Conservation (phyloP, 2,329 filamentous ascomycete genomes). For the Penicillium janthinellum region DNA sequence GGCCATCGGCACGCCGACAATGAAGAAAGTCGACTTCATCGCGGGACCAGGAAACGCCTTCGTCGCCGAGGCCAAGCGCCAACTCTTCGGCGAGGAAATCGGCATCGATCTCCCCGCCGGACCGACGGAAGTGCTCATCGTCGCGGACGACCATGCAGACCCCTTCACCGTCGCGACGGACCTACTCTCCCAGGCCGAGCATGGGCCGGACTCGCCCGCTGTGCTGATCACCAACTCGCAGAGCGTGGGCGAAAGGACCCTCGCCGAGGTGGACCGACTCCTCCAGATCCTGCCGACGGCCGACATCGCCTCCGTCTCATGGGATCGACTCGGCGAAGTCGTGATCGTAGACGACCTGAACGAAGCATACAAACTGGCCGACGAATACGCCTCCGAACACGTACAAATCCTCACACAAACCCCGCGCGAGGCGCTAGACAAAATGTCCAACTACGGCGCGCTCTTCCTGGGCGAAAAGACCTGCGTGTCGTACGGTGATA, state of each 20-base stretch:
- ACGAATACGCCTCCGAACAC: conserved; percentile 54
- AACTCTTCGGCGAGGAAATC: conserved; percentile 54
- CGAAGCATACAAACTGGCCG: conserved; percentile 49
- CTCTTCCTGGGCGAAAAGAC: conserved; percentile 56
- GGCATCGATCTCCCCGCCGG: conserved; percentile 59
- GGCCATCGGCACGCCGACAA: conserved; percentile 54
- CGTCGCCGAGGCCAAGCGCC: conserved; percentile 57
- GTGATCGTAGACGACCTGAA: conserved; percentile 47
- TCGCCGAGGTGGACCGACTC: conserved; percentile 41
- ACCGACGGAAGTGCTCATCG: conserved; percentile 56
- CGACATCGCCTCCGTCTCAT: conserved; percentile 47
- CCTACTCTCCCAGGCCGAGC: conserved; percentile 54
- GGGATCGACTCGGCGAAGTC: conserved; percentile 52
- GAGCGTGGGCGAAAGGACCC: conserved; percentile 42
- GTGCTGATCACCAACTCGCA: conserved; percentile 53
- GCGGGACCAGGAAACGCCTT: conserved; percentile 59
- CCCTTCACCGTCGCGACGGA: conserved; percentile 51
- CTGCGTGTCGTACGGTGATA: conserved; percentile 58
- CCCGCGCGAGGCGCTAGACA: conserved; percentile 52
- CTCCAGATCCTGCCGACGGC: conserved; percentile 49
- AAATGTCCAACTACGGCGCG: conserved; percentile 56
- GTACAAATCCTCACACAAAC: conserved; percentile 54
- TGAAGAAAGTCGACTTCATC: conserved; percentile 55
- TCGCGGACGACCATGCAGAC: conserved; percentile 53
- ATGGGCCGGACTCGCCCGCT: conserved; percentile 56